These are phyloP conservation scores for Sarocladiaceae sp. DNA, from an alignment of 2,329 filamentous ascomycete species.

Conservation along the genomic window DNA sequence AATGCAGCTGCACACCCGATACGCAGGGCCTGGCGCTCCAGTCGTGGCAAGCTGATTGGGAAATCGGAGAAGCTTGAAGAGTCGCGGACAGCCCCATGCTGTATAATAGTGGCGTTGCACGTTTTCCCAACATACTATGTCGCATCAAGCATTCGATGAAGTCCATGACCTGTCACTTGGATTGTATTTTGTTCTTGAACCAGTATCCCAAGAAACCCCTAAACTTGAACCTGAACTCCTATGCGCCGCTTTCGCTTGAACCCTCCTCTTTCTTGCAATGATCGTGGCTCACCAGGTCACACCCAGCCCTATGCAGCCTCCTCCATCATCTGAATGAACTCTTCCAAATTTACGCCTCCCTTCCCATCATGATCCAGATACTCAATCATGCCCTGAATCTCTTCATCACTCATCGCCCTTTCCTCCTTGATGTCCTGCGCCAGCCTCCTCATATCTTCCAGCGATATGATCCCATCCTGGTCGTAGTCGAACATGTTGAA, in stretches of 20 bases:
- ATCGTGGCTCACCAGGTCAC: constrained; percentile 16
- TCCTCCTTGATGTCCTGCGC: constrained; percentile 83
- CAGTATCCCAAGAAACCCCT: no score
- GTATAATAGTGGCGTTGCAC: no score
- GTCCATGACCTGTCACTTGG: no score
- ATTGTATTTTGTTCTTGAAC: no score
- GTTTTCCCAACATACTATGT: neutral
- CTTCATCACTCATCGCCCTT: constrained; percentile 77
- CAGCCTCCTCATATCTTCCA: constrained; percentile 81
- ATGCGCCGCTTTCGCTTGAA: neutral
- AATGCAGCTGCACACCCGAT: no score
- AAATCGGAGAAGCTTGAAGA: no score
- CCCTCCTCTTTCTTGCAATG: neutral
- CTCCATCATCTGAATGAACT: constrained; percentile 60
- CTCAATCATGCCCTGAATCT: constrained; percentile 93
- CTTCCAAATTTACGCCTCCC: constrained; percentile 65
- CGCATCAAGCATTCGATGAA: no score
- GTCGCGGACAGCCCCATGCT: no score
- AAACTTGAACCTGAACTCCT: constrained; percentile 8
- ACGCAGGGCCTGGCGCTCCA: no score
- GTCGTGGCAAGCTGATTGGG: no score
- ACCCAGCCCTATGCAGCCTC: constrained; percentile 25
- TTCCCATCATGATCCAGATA: constrained; percentile 95
- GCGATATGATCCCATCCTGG: constrained; percentile 81
- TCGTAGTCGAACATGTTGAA: constrained; percentile 93